A percentile compares a stretch with the other conserved stretches of the same genome.
Evolutionary conservation across 352 stramenopile species (phyloP).

Genomic region (Globisporangium cylindrosporum): DNA sequence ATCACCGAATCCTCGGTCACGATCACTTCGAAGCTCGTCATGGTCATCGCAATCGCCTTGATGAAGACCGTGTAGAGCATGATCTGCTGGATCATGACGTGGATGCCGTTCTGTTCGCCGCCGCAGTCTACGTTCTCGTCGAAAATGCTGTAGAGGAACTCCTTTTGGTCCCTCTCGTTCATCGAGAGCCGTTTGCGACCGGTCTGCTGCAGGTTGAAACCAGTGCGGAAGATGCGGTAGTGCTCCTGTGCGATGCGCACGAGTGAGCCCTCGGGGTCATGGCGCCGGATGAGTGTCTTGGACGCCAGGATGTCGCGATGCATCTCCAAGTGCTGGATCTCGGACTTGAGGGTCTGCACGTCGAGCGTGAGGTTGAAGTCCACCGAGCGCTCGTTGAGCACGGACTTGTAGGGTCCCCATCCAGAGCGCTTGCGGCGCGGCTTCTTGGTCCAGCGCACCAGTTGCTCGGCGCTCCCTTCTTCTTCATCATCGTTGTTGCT

Average conservation of each 20-base stretch:
- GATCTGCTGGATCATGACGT: conserved; percentile 42
- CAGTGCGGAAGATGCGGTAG: conserved; percentile 26
- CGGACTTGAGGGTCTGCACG: conserved; percentile 35
- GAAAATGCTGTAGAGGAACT: conserved; percentile 40
- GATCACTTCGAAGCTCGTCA: conserved; percentile 33
- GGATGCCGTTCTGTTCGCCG: conserved; percentile 22
- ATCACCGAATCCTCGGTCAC: conserved; percentile 32
- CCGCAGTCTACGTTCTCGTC: conserved; percentile 28
- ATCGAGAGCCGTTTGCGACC: conserved; percentile 19
- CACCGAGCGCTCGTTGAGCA: conserved; percentile 27
- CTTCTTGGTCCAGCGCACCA: conserved; percentile 14
- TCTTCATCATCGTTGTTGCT: neutral
- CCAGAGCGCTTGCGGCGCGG: conserved; percentile 7
- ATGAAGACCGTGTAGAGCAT: conserved; percentile 41
- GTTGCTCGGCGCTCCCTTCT: neutral
- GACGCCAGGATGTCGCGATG: conserved; percentile 27
- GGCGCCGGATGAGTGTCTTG: conserved; percentile 21
- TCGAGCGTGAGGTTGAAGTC: conserved; percentile 38
- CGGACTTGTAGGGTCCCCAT: conserved; percentile 19
- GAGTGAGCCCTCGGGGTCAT: conserved; percentile 28
- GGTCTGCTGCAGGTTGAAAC: conserved; percentile 13
- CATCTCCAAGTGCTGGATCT: conserved; percentile 29
- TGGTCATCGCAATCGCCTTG: conserved; percentile 31
- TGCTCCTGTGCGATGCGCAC: conserved; percentile 26
- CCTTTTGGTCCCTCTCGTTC: conserved; percentile 23